phyloP scores from a whole-genome alignment of 176 grass and related monocot species.

The Paspalum vaginatum region DNA sequence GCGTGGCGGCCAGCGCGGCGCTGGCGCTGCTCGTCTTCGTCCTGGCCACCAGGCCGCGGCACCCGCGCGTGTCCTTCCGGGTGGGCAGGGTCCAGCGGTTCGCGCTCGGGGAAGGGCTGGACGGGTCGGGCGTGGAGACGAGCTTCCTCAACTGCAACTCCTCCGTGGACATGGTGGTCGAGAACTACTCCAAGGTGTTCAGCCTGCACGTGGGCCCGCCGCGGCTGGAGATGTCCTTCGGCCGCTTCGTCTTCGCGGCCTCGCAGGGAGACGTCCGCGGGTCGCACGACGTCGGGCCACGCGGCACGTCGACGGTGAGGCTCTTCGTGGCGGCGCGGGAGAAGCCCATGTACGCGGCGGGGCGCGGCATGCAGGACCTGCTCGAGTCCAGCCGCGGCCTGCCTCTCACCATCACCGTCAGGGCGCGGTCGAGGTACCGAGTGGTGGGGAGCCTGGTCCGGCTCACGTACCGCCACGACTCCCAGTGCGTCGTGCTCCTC shows the following conservation, averaged over 20 bases:
- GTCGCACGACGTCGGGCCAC: conserved; percentile 43
- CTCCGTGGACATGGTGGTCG: conserved; percentile 71
- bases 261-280: conserved; percentile 42
- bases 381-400: conserved; percentile 61
- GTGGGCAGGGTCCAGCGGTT: conserved; percentile 62
- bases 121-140: conserved; percentile 80
- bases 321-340: conserved; percentile 61
- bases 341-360: conserved; percentile 93
- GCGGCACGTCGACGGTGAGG: conserved; percentile 24
- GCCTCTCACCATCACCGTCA: conserved; percentile 55
- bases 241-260: conserved; percentile 63
- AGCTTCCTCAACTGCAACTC: conserved; percentile 87
- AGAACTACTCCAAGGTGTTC: conserved; percentile 91
- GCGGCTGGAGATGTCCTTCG: conserved; percentile 62
- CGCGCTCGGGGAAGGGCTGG: conserved; percentile 78
- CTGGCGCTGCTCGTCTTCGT: conserved; percentile 80
- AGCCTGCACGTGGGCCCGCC: conserved; percentile 58
- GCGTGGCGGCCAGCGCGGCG: conserved; percentile 59
- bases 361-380: conserved; percentile 81
- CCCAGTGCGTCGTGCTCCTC: conserved; percentile 65
- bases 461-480: conserved; percentile 55
- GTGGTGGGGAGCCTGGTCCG: conserved; percentile 62
- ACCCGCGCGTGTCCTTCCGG: conserved; percentile 60
- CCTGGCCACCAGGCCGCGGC: conserved; percentile 61
- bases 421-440: conserved; percentile 52